Base-by-base conservation (phyloP, 768 basidiomycete genomes). In the Amanita pseudoporphyria region DNA sequence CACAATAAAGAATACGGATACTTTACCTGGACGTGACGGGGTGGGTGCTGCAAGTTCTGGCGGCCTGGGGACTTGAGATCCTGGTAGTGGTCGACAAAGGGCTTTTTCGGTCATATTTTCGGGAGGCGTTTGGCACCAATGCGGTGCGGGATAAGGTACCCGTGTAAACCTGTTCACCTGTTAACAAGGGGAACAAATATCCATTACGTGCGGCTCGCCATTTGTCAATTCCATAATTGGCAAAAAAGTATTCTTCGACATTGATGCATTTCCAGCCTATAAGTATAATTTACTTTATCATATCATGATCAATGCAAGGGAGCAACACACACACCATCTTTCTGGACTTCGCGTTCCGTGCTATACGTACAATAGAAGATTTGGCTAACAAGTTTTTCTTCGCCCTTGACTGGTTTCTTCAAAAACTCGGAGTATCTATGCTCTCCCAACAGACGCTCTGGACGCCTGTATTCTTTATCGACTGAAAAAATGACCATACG, bases 251-350 rank as follows among this genome's bases (percentile, higher is more conserved):
- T 12, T 62, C 58, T 33, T 70, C 62, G 33, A 75, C 66, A 30
- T 68, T 59, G 38, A 76, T 66, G 7, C 67, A 58, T 52, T 76
- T 77, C 78, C 78, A 79, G 7, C 77, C 77, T 76, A 9, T 9
- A 13, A 44, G 36, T 22, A 19, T 31, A 13, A n/a, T 26, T 26
- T 19, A 10, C 38, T 33, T 21, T 26, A 28, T 48, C 21, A 44
- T 9, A 26, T 3, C 6, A 36, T 39, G 21, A 46, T 18, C n/a
- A n/a, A n/a, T n/a, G n/a, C n/a, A n/a, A 14, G 9, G 16, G 24
- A 7, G 24, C n/a, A 46, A 12, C 7, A 47, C 14, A 53, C 72
- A 28, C 45, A 73, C 76, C 77, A 43, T 74, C 73, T 57, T 78
- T 77, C 58, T 74, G 69, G 3, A 69, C 70, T 13, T 65, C 67